Base-by-base conservation (phyloP, 106 monocot genomes). In the Acorus gramineus region DNA sequence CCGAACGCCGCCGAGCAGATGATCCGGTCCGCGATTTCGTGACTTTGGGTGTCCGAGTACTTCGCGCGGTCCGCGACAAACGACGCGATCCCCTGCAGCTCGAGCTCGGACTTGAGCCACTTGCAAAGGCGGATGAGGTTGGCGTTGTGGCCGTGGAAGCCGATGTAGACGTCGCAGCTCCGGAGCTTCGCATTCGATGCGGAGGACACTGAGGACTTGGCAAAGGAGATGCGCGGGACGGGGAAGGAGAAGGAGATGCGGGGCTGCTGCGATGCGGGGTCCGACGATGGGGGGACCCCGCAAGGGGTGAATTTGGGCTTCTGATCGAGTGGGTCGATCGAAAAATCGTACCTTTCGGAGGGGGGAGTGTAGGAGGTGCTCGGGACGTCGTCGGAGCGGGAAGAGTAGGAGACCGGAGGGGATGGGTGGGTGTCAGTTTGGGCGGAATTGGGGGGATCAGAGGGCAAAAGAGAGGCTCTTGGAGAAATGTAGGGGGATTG, bases 91-190 rank as follows among this genome's bases (percentile, higher is more conserved):
- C 93, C 93, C 60, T 94, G 86, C 4, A 89, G 69, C 84, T 94
- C 93, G 9, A 94, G 79, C 77, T 94, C 93, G 0, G 93, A 68
- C 49, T 84, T 86, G 46, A 94, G 81, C 93, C 93, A 94, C 70
- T 85, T 89, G 45, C 93, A 89, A 71, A 94, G 86, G 42, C 93
- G 54, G 11, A 66, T n/a, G 50, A 94, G 81, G 57, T 82, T 85
- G 28, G 51, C 55, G 63, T 76, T 81, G 51, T 83, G 89, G 69
- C 89, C 89, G 67, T 94, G 93, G 72, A 72, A 89, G 2, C 93
- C 93, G 52, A 94, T 86, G 73, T 86, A 94, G 11, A 94, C 93
- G 64, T 94, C 93, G 10, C 93, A 89, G 64, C 86, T 84, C 10
- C 89, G 70, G 58, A 94, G 82, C 80, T 89, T 94, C 3, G 93